Evolutionary conservation across 345 rosid genomes (phyloP).

Genomic region (Angophora floribunda): DNA sequence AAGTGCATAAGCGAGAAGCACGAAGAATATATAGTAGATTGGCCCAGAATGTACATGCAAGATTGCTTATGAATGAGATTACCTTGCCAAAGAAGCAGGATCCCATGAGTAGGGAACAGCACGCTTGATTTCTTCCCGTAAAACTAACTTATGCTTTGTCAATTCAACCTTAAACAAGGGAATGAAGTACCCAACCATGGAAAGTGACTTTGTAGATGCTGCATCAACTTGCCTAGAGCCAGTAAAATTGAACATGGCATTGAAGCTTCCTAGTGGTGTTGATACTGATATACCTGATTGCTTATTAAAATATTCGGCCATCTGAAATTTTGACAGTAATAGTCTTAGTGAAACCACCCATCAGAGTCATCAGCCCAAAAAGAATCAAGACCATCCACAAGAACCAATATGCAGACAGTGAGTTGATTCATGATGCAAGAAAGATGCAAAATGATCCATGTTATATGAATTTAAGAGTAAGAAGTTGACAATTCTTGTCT

Average conservation of each 20-base stretch:
- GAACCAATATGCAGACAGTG: neutral
- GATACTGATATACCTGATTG: slow-evolving; percentile 62
- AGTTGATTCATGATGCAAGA: neutral
- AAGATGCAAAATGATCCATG: neutral
- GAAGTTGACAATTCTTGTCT: neutral
- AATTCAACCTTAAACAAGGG: slow-evolving; percentile 57
- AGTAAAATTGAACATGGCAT: slow-evolving; percentile 93
- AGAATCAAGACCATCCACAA: neutral
- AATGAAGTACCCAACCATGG: slow-evolving; percentile 75
- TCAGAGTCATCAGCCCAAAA: neutral
- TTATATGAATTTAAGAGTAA: neutral
- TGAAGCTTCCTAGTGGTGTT: slow-evolving; percentile 92
- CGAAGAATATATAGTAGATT: neutral
- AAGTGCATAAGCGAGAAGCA: neutral
- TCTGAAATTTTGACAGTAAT: slow-evolving; percentile 30
- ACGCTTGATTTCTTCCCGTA: slow-evolving; percentile 51
- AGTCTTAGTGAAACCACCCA: neutral
- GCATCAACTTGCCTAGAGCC: slow-evolving; percentile 94
- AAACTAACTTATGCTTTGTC: slow-evolving; percentile 35
- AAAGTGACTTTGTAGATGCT: slow-evolving; percentile 89
- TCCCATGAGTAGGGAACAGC: slow-evolving; percentile 98
- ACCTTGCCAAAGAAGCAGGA: slow-evolving; percentile 96
- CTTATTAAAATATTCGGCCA: slow-evolving; percentile 73
- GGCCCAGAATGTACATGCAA: neutral
- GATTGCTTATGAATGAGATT: neutral